Evolutionary conservation across 176 grass and related monocot genomes (phyloP).

Genomic region (Secale cereale): DNA sequence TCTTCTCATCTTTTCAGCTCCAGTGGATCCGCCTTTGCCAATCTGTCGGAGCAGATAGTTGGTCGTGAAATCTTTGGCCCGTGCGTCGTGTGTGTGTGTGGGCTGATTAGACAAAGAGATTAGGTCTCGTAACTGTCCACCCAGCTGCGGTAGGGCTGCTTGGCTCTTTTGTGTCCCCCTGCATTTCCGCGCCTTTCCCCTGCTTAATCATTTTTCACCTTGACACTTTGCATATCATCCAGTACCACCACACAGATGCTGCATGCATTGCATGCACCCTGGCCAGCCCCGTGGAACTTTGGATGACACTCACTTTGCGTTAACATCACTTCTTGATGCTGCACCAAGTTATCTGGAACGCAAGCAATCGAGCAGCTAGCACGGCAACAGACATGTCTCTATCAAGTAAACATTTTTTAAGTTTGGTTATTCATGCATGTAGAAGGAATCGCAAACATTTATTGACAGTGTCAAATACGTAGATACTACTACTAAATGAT

Average conservation of each 20-base stretch:
- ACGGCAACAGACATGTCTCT: not conserved
- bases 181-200: constrained; percentile 26
- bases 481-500: no score
- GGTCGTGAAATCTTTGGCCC: no score
- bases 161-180: constrained; percentile 24
- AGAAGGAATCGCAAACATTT: not conserved
- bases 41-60: no score
- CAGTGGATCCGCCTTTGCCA: no score
- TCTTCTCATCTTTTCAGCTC: not conserved
- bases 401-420: not conserved
- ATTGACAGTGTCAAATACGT: not conserved
- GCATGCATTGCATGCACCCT: not conserved
- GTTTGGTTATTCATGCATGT: not conserved
- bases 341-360: constrained; percentile 27
- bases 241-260: constrained; percentile 4
- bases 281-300: constrained; percentile 29
- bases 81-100: not conserved
- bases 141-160: constrained; percentile 25
- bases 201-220: constrained; percentile 36
- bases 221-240: constrained; percentile 16
- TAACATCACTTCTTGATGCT: constrained; percentile 35
- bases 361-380: constrained; percentile 29
- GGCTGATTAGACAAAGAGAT: not conserved
- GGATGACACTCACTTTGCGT: constrained; percentile 35
- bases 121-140: constrained; percentile 36